Evolutionary conservation across 2,329 filamentous ascomycete species (phyloP).

Genomic region (Aureobasidium sp.): DNA sequence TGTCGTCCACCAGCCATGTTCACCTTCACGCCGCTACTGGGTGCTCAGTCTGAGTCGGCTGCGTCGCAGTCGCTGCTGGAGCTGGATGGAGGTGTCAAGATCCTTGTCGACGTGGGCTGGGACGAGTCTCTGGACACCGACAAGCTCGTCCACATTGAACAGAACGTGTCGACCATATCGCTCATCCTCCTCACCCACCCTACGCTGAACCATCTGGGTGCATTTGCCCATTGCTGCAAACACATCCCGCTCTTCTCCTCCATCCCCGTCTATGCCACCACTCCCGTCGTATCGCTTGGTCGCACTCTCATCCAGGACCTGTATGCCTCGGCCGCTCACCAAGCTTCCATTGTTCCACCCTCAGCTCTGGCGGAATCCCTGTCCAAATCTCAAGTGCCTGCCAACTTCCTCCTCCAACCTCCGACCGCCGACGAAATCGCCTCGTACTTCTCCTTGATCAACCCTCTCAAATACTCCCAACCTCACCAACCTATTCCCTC

Average conservation of each 20-base stretch:
- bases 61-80: constrained; percentile 94
- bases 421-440: constrained; percentile 85
- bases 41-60: constrained; percentile 76
- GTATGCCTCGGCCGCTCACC: constrained; percentile 82
- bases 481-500: constrained; percentile 84
- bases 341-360: constrained; percentile 71
- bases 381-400: constrained; percentile 39
- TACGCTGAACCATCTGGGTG: constrained; percentile 82
- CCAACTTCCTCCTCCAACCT: constrained; percentile 52
- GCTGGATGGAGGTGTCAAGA: constrained; percentile 92
- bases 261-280: constrained; percentile 90
- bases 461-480: constrained; percentile 92
- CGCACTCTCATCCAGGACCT: constrained; percentile 86
- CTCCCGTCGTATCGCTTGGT: constrained; percentile 85
- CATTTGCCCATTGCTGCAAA: constrained; percentile 95
- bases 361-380: constrained; percentile 62
- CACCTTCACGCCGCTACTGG: constrained; percentile 86
- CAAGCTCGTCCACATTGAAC: constrained; percentile 81
- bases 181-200: constrained; percentile 92
- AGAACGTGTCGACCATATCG: constrained; percentile 87
- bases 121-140: constrained; percentile 80
- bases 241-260: constrained; percentile 85
- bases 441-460: constrained; percentile 81
- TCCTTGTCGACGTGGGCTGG: constrained; percentile 93
- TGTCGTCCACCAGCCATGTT: constrained; percentile 60